Conservation (phyloP, 805 yeast genomes). For the Priceomyces melissophilus region DNA sequence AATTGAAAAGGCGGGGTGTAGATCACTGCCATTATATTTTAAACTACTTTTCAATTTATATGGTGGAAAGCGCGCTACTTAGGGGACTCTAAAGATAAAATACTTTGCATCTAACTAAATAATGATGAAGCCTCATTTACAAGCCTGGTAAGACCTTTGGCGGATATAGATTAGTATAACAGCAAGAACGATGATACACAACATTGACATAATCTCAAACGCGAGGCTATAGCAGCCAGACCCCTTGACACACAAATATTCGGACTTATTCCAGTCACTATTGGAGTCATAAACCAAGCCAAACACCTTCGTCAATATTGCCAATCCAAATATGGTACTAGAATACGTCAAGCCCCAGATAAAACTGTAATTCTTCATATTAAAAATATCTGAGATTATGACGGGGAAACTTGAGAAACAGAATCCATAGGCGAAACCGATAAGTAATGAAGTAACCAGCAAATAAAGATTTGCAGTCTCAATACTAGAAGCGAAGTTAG, state of each 20-base stretch:
- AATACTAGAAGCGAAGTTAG: conserved; percentile 9
- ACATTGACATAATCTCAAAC: conserved; percentile 22
- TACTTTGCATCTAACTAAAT: too few relatives aligned
- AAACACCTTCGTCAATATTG: conserved; percentile 29
- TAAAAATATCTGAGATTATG: conserved; percentile 29
- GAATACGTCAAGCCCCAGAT: conserved; percentile 35
- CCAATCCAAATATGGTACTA: conserved; percentile 29
- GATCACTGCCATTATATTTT: too few relatives aligned
- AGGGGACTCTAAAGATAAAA: too few relatives aligned
- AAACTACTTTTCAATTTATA: too few relatives aligned
- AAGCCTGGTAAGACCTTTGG: neutral
- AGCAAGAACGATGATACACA: conserved; percentile 17
- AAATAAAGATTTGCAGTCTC: conserved; percentile 15
- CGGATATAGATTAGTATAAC: conserved; percentile 20
- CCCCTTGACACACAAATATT: conserved; percentile 24
- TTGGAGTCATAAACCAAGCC: conserved; percentile 28
- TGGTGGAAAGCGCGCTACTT: too few relatives aligned
- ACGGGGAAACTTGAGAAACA: conserved; percentile 33
- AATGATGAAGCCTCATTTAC: too few relatives aligned
- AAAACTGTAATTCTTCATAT: conserved; percentile 29
- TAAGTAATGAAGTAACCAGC: conserved; percentile 22
- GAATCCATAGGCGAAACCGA: conserved; percentile 35
- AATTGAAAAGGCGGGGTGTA: too few relatives aligned
- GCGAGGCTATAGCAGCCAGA: conserved; percentile 26
- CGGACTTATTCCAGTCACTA: conserved; percentile 16